Evolutionary conservation across 2,329 filamentous ascomycete species (phyloP), one percentile per base, ranked within the genome.

Genomic region (Fusarium sp.): DNA sequence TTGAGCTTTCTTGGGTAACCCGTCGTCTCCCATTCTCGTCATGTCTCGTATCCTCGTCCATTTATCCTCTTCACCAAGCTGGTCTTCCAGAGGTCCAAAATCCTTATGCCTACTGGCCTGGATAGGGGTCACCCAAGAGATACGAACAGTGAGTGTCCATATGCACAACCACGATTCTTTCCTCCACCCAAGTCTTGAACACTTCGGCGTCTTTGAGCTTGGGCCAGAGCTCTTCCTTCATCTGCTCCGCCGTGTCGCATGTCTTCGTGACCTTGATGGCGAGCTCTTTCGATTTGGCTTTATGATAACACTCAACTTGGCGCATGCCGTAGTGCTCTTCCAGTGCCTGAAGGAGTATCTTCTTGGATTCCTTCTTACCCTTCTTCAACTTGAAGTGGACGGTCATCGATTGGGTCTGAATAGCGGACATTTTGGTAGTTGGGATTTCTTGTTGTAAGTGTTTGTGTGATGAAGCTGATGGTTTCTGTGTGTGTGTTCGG

Each of bases 11-110:
- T 20, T 44, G 16, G 16, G 7, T 6, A 6, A 26, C 16, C 13
- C 16, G 4, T n/a, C 11, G 33, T 13, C 10, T n/a, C 28, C 6
- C 7, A 3, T 6, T 0, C 3, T n/a, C 11, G 22, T 18, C 28
- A 48, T 6, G 6, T n/a, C 7, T 20, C 10, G 11, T 6, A 9
- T 31, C 22, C 15, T 15, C 1, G 6, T 5, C 15, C 5, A 10
- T 13, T 18, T 15, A 12, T 16, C 22, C 15, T n/a, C 12, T 13
- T 4, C 15, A 5, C 13, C 11, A 30, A n/a, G 2, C 22, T 6
- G 1, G 5, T 9, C 4, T 5, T 31, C 11, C 22, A n/a, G 16
- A 14, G 11, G 22, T 14, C 3, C 11, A 28, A 28, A 22, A 5
- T 3, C 22, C 8, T 22, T 45, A 10, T 15, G 9, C 18, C 42